phyloP scores from a whole-genome alignment of 495 filamentous ascomycete genomes.

The Aspergillus kassunensis region DNA sequence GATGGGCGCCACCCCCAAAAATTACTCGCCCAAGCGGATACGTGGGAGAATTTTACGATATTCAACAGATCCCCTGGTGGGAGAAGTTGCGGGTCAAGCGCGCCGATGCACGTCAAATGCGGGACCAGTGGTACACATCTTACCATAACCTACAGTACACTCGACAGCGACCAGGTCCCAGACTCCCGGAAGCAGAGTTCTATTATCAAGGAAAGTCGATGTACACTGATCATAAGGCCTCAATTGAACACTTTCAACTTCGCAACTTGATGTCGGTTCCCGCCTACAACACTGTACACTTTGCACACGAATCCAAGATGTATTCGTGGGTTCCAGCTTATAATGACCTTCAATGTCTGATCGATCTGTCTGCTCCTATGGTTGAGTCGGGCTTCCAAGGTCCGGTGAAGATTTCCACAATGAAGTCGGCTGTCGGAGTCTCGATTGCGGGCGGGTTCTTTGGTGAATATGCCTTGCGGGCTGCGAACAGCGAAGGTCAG shows the following conservation, averaged over 20 bases:
- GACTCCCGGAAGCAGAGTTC: constrained; percentile 26
- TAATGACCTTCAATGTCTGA: constrained; percentile 44
- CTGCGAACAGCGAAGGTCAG: constrained; percentile 36
- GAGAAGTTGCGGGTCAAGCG: constrained; percentile 58
- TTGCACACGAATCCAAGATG: constrained; percentile 60
- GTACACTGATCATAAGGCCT: constrained; percentile 59
- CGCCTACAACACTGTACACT: constrained; percentile 72
- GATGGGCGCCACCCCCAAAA: constrained; percentile 38
- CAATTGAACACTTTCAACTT: constrained; percentile 81
- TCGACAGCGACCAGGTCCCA: constrained; percentile 21
- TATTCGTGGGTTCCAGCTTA: constrained; percentile 39
- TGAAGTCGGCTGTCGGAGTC: constrained; percentile 62
- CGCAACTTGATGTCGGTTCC: constrained; percentile 75
- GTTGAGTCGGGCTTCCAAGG: constrained; percentile 37
- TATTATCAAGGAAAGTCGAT: constrained; percentile 71
- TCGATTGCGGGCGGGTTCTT: constrained; percentile 76
- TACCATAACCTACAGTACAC: constrained; percentile 41
- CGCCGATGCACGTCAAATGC: constrained; percentile 53
- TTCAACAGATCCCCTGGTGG: constrained; percentile 77
- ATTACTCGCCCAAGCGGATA: constrained; percentile 42
- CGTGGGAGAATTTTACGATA: constrained; percentile 58
- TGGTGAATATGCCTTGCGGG: constrained; percentile 74
- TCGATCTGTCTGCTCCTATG: constrained; percentile 56
- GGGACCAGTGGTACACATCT: constrained; percentile 46
- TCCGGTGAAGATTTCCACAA: constrained; percentile 61